Percentiles rank a stretch among this genome's conserved stretches.
phyloP scores from a whole-genome alignment of 2,329 filamentous ascomycete species.

The Fusarium sp. region DNA sequence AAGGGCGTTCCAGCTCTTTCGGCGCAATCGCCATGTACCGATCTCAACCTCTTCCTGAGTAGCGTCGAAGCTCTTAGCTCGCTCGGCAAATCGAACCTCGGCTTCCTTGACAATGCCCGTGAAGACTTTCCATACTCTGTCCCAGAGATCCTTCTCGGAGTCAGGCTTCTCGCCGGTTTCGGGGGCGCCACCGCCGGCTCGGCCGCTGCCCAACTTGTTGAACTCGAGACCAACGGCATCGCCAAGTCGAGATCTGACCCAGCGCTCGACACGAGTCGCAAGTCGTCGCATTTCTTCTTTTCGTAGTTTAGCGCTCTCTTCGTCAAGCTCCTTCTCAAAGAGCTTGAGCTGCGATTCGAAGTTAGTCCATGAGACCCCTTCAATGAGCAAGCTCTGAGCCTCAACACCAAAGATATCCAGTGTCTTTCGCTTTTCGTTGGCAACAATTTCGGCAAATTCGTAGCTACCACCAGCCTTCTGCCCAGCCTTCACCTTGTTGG shows the following conservation, averaged over 20 bases:
- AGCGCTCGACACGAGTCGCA: slow-evolving; percentile 90
- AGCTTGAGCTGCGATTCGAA: slow-evolving; percentile 82
- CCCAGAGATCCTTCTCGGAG: slow-evolving; percentile 90
- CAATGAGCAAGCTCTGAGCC: slow-evolving; percentile 77
- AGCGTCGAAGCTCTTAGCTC: slow-evolving; percentile 93
- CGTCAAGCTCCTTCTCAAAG: slow-evolving; percentile 90
- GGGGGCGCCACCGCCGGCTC: slow-evolving; percentile 83
- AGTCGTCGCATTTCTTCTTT: slow-evolving; percentile 97
- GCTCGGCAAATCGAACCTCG: slow-evolving; percentile 84
- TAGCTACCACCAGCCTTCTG: slow-evolving; percentile 92
- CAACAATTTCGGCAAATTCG: slow-evolving; percentile 95
- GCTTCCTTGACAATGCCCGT: slow-evolving; percentile 84
- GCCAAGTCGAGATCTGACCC: slow-evolving; percentile 87
- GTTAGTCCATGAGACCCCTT: slow-evolving; percentile 87
- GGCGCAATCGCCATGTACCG: slow-evolving; percentile 89
- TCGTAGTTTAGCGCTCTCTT: slow-evolving; percentile 83
- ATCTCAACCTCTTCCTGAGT: slow-evolving; percentile 91
- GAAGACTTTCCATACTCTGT: slow-evolving; percentile 92
- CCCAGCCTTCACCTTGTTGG: slow-evolving; percentile 85
- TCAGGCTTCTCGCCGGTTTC: slow-evolving; percentile 78
- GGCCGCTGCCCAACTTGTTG: slow-evolving; percentile 91
- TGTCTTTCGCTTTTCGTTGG: slow-evolving; percentile 80
- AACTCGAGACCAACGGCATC: slow-evolving; percentile 94
- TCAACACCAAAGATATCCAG: slow-evolving; percentile 80
- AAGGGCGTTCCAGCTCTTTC: slow-evolving; percentile 94